Conservation (phyloP, 306 rosid species). For the Acacia crassicarpa region DNA sequence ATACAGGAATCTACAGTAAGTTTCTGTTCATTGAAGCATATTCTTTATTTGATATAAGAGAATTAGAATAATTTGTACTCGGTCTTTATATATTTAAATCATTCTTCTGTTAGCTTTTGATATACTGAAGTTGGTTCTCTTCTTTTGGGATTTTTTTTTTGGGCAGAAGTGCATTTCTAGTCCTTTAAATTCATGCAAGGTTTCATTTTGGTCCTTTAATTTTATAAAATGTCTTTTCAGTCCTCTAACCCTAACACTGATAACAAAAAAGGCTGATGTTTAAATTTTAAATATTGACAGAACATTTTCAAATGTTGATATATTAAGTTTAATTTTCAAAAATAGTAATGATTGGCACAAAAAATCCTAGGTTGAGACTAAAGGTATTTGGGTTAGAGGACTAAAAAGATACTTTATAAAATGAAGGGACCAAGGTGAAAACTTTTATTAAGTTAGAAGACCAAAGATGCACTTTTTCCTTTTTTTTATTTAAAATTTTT, state of each 20-base stretch:
- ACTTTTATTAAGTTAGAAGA: not conserved
- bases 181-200: not conserved
- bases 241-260: not conserved
- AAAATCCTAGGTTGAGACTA: not conserved
- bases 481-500: not conserved
- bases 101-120: constrained; percentile 26
- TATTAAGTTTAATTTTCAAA: not conserved
- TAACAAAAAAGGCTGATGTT: not conserved
- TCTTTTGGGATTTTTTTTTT: not conserved
- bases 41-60: constrained; percentile 30
- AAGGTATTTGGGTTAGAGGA: not conserved
- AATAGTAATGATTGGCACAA: not conserved
- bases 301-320: not conserved
- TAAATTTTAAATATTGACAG: not conserved
- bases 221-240: not conserved
- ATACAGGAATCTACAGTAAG: constrained; percentile 86
- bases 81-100: constrained; percentile 26
- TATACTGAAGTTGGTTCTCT: not conserved
- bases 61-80: constrained; percentile 32
- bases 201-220: not conserved
- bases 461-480: not conserved
- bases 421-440: not conserved
- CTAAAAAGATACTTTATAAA: not conserved
- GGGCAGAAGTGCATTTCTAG: not conserved
- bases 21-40: constrained; percentile 40